Percentiles rank a stretch among this genome's conserved stretches.
Evolutionary conservation across 1,284 basidiomycete species (phyloP).

Genomic region (Cutaneotrichosporon sp.): DNA sequence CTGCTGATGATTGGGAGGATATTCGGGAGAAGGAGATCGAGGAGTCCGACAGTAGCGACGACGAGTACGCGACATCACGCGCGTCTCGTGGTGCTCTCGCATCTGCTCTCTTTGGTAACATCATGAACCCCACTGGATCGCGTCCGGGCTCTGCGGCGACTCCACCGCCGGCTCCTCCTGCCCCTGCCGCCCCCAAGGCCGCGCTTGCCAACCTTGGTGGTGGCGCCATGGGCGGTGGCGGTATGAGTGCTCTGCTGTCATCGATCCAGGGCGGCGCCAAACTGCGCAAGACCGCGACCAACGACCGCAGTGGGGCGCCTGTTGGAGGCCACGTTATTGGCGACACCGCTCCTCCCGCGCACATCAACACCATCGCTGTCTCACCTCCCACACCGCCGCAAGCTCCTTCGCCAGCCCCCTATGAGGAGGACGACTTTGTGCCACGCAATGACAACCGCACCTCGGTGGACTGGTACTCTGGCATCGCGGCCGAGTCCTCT

Average conservation of each 20-base stretch:
- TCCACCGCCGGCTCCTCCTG: conserved; percentile 42
- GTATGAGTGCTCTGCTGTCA: conserved; percentile 60
- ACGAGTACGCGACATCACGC: conserved; percentile 69
- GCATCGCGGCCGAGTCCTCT: conserved; percentile 69
- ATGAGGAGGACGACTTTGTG: conserved; percentile 27
- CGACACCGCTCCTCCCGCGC: conserved; percentile 65
- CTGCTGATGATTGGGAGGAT: conserved; percentile 78
- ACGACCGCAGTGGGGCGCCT: conserved; percentile 68
- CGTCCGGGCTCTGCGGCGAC: conserved; percentile 22
- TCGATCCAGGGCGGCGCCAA: conserved; percentile 78
- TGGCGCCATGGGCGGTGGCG: conserved; percentile 45
- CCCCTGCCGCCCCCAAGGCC: conserved; percentile 48
- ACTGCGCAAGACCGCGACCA: conserved; percentile 73
- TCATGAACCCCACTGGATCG: conserved; percentile 32
- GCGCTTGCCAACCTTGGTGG: conserved; percentile 48
- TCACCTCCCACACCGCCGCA: conserved; percentile 12
- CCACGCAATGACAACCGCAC: conserved; percentile 58
- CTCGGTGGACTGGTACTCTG: conserved; percentile 86
- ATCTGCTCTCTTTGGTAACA: conserved; percentile 65
- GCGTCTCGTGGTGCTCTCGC: conserved; percentile 67
- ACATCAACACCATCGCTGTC: conserved; percentile 54
- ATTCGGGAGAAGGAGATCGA: conserved; percentile 65
- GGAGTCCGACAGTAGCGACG: conserved; percentile 52
- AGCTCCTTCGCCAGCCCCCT: background rate
- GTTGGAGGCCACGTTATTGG: conserved; percentile 72